Evolutionary conservation across 768 basidiomycete genomes (phyloP).

Genomic region (Boletus edulis): DNA sequence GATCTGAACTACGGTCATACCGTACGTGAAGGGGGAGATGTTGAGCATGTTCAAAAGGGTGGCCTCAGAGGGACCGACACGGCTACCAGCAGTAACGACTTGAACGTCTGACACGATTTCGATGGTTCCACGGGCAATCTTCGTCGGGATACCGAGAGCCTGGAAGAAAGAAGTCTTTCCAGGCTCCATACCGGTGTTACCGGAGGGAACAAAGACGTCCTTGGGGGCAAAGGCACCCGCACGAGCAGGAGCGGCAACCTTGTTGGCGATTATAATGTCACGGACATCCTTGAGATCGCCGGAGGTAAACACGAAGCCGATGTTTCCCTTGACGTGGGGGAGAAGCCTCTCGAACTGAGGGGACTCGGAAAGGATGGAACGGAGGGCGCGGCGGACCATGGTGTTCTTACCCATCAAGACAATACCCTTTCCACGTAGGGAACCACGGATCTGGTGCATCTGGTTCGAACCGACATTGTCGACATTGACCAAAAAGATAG

Average conservation of each 20-base stretch:
- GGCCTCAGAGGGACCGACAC: constrained; percentile 96
- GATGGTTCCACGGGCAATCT: constrained; percentile 99
- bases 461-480: constrained; percentile 99
- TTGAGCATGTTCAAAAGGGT: constrained; percentile 99
- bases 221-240: constrained; percentile 94
- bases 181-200: constrained; percentile 99
- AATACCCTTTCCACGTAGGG: constrained; percentile 94
- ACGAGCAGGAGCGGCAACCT: constrained; percentile 97
- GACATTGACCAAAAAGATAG: constrained; percentile 98
- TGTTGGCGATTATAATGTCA: constrained; percentile 91
- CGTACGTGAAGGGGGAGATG: constrained; percentile 99
- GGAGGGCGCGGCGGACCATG: constrained; percentile 98
- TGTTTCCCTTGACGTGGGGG: constrained; percentile 94
- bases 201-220: constrained; percentile 88
- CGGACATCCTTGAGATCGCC: constrained; percentile 93
- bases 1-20: constrained; percentile 97
- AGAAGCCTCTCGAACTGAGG: constrained; percentile 97
- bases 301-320: constrained; percentile 97
- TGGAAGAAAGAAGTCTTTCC: constrained; percentile 99
- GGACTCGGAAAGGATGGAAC: constrained; percentile 82
- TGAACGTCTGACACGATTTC: constrained; percentile 98
- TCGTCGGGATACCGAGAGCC: constrained; percentile 98
- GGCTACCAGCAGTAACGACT: constrained; percentile 88
- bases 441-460: constrained; percentile 95
- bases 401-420: constrained; percentile 99